Conservation (phyloP, 768 basidiomycete genomes). For the Hebeloma cylindrosporum region DNA sequence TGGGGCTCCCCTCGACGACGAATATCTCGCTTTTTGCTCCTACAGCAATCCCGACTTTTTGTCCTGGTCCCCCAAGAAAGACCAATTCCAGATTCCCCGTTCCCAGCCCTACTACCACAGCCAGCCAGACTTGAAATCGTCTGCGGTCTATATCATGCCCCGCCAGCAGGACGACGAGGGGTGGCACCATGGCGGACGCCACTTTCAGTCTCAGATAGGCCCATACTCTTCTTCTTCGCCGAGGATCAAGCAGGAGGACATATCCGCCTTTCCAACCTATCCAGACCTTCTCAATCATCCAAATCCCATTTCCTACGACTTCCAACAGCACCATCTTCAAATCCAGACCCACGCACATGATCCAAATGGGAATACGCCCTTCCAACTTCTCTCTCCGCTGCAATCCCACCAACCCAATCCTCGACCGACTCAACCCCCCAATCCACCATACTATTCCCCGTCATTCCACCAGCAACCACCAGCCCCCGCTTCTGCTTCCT, state of each 20-base stretch:
- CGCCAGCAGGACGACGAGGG: slow-evolving; percentile 26
- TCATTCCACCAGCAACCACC: slow-evolving; percentile 19
- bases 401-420: slow-evolving; percentile 12
- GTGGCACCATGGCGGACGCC: slow-evolving; percentile 18
- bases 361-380: slow-evolving; percentile 4
- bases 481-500: slow-evolving; percentile 13
- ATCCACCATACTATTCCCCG: slow-evolving; percentile 16
- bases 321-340: slow-evolving; percentile 14
- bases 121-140: slow-evolving; percentile 19
- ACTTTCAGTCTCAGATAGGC: slow-evolving; percentile 7
- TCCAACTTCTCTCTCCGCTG: slow-evolving; percentile 9
- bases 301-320: slow-evolving; percentile 9
- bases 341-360: slow-evolving; percentile 8
- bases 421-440: slow-evolving; percentile 6
- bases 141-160: slow-evolving; percentile 21
- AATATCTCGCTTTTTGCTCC: too few species aligned
- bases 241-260: slow-evolving; percentile 28
- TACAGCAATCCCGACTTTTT: too few species aligned
- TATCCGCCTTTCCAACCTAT: slow-evolving; percentile 15
- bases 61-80: too few species aligned
- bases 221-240: slow-evolving; percentile 15
- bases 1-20: too few species aligned
- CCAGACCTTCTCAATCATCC: slow-evolving; percentile 6
- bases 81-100: slow-evolving; percentile 7
- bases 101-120: slow-evolving; percentile 12